Conservation (phyloP, 108 stramenopile species). For the Nannochloropsis oceanica region DNA sequence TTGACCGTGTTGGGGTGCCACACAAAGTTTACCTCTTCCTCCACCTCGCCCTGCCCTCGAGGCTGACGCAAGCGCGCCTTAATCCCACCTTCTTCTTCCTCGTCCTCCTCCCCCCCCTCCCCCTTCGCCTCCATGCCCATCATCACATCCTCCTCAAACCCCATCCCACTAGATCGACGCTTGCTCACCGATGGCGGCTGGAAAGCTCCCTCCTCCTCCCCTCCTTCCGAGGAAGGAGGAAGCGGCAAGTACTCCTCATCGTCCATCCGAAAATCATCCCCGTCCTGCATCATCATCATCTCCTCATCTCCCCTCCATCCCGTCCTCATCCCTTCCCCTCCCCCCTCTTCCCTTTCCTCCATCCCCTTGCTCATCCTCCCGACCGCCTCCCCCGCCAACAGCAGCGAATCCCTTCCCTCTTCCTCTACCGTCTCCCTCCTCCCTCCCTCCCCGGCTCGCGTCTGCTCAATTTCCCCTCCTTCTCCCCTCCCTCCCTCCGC, state of each 20-base stretch:
- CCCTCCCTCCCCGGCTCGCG: background rate
- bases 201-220: background rate
- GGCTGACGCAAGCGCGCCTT: background rate
- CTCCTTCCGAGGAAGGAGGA: background rate
- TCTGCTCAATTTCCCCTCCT: background rate
- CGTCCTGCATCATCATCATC: background rate
- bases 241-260: background rate
- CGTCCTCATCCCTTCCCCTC: background rate
- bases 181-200: background rate
- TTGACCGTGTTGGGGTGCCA: conserved; percentile 79
- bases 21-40: background rate
- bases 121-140: background rate
- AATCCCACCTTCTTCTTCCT: background rate
- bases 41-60: background rate
- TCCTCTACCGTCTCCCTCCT: background rate
- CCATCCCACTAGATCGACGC: background rate
- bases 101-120: background rate
- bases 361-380: background rate
- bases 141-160: background rate
- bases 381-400: background rate
- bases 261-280: conserved; percentile 2
- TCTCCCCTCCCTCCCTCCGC: background rate
- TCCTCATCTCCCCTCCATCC: no score
- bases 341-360: background rate
- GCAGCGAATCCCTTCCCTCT: background rate